Conservation (phyloP, 805 yeast genomes). For the Monosporozyma solicola region DNA sequence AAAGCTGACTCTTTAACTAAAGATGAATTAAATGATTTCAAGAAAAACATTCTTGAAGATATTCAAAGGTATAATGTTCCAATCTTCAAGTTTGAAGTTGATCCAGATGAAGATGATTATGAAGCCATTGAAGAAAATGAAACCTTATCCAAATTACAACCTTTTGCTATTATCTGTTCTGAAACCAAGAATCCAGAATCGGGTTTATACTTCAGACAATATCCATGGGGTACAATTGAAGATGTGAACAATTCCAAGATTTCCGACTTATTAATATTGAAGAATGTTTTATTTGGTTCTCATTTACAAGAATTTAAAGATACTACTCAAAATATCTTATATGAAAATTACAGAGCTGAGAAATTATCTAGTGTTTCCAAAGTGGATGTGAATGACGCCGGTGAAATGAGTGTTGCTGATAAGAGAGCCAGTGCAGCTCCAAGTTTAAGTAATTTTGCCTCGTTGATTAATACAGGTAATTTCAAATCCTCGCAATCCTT, state of each 20-base stretch:
- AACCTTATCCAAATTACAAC: conserved; percentile 54
- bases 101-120: conserved; percentile 61
- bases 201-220: conserved; percentile 55
- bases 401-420: neutral
- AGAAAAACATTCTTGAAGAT: conserved; percentile 51
- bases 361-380: conserved; percentile 45
- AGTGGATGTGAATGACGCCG: neutral
- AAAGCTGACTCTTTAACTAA: conserved; percentile 66
- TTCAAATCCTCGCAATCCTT: conserved; percentile 25
- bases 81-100: conserved; percentile 60
- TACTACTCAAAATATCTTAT: conserved; percentile 63
- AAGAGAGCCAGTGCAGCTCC: conserved; percentile 28
- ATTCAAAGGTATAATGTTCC: conserved; percentile 65
- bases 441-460: conserved; percentile 30
- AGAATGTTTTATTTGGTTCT: conserved; percentile 70
- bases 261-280: conserved; percentile 49
- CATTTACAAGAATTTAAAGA: conserved; percentile 77
- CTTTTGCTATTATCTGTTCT: conserved; percentile 64
- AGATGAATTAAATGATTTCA: conserved; percentile 49
- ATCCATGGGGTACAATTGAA: conserved; percentile 60
- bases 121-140: conserved; percentile 65
- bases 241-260: conserved; percentile 41
- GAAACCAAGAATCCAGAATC: conserved; percentile 44
- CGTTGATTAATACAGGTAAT: conserved; percentile 29
- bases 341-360: conserved; percentile 75